These are phyloP conservation scores for Cucurbita argyrosperma DNA, from an alignment of 306 rosid species.

Conservation along the genomic window DNA sequence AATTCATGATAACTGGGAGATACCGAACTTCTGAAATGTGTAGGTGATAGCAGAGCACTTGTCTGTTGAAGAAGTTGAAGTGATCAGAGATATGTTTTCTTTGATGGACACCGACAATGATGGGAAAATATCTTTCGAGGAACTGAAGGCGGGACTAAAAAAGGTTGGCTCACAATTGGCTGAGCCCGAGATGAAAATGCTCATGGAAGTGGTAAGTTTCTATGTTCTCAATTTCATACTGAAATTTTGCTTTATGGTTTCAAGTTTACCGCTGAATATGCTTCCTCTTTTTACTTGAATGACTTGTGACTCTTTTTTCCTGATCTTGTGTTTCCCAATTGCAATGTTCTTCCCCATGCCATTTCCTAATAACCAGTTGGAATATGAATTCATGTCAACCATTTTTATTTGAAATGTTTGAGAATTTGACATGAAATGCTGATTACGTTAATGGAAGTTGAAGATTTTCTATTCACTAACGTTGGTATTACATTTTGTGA, in stretches of 20 bases:
- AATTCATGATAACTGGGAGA: not conserved
- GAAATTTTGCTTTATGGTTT: not conserved
- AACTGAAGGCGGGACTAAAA: conserved; percentile 68
- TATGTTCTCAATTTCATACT: not conserved
- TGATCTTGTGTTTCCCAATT: not conserved
- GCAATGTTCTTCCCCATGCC: not conserved
- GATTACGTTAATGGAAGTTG: not conserved
- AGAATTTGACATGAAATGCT: not conserved
- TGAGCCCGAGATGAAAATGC: conserved; percentile 94
- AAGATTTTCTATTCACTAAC: not conserved
- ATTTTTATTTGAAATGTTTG: not conserved
- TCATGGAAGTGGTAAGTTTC: conserved; percentile 90
- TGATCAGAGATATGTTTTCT: conserved; percentile 89
- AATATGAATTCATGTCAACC: not conserved
- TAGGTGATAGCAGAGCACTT: conserved; percentile 97
- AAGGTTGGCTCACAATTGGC: conserved; percentile 97
- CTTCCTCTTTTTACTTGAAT: not conserved
- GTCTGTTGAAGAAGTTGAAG: conserved; percentile 92
- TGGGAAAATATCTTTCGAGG: conserved; percentile 80
- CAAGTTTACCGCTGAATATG: not conserved
- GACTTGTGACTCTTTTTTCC: not conserved
- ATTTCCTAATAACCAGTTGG: not conserved
- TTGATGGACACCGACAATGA: conserved; percentile 92
- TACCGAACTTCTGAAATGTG: conserved; percentile 12
- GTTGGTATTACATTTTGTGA: conserved; percentile 1